Conservation (phyloP, 345 rosid genomes). For the thale cress (Arabidopsis thaliana) region DNA sequence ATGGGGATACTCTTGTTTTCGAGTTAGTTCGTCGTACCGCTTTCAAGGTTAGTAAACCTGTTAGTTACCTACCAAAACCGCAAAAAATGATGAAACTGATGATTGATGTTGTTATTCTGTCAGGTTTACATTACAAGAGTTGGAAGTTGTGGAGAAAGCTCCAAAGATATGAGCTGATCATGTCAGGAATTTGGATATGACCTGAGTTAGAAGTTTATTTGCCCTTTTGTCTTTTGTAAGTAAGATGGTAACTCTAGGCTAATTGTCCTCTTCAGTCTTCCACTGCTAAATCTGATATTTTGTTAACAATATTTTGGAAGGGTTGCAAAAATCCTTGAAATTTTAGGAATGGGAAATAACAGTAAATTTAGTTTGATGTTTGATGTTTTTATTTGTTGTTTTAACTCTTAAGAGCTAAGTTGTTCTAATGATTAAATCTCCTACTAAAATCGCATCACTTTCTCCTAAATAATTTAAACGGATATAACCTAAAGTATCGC, state of each 20-base stretch:
- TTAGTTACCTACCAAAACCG: not conserved
- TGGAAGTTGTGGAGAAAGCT: constrained; percentile 26
- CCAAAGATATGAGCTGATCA: constrained; percentile 17
- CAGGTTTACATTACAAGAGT: constrained; percentile 42
- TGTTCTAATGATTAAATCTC: too few relatives aligned
- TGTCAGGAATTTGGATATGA: not conserved
- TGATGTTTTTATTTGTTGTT: too few relatives aligned
- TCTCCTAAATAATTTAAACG: too few relatives aligned
- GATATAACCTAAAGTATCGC: too few relatives aligned
- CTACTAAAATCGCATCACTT: too few relatives aligned
- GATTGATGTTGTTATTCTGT: not conserved
- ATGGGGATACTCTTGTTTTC: constrained; percentile 86
- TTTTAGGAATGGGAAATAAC: not conserved
- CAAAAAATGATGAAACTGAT: constrained; percentile 17
- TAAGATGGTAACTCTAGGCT: constrained; percentile 30
- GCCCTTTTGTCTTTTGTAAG: constrained; percentile 19
- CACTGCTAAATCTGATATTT: not conserved
- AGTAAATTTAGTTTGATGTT: not conserved
- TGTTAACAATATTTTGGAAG: constrained; percentile 3
- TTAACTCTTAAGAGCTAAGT: too few relatives aligned
- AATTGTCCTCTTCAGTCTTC: not conserved
- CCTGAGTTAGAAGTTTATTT: not conserved
- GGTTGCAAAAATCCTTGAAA: not conserved
- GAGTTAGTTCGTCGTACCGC: constrained; percentile 63
- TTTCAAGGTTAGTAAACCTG: constrained; percentile 61